Evolutionary conservation across 305 asterid genomes (phyloP).

Genomic region (Fraxinus angustifolia): DNA sequence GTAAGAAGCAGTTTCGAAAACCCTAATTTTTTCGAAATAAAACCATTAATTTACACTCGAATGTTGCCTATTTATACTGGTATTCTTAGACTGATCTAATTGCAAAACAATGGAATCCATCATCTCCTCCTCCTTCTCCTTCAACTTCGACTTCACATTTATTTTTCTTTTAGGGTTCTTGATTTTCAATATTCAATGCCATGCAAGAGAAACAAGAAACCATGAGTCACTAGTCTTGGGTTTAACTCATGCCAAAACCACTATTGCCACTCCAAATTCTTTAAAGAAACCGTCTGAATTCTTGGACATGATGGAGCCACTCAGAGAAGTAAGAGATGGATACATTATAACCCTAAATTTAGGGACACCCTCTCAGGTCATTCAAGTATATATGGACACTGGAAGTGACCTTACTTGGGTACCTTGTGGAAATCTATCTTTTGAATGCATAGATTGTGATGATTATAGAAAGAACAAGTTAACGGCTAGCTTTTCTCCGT

Average conservation of each 20-base stretch:
- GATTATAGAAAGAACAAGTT: conserved; percentile 34
- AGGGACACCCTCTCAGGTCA: conserved; percentile 55
- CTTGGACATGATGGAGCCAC: conserved; percentile 43
- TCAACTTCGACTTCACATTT: background rate
- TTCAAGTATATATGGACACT: conserved; percentile 46
- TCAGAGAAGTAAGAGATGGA: conserved; percentile 59
- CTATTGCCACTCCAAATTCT: conserved; percentile 34
- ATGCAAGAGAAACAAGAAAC: conserved; percentile 31
- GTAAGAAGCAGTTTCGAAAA: background rate
- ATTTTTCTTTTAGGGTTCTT: conserved; percentile 25
- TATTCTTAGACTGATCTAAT: background rate
- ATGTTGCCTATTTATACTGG: conserved; percentile 27
- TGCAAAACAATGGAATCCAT: conserved; percentile 1
- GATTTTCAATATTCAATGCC: conserved; percentile 21
- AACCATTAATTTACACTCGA: background rate
- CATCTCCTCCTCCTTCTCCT: background rate
- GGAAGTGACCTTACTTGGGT: conserved; percentile 61
- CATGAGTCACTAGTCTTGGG: conserved; percentile 41
- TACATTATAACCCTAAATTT: conserved; percentile 55
- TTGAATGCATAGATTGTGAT: conserved; percentile 63
- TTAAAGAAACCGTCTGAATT: conserved; percentile 22
- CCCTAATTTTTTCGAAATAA: background rate
- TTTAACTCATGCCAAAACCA: conserved; percentile 37
- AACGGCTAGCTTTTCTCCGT: conserved; percentile 44
- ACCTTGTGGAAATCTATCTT: conserved; percentile 61